Evolutionary conservation across 2,329 filamentous ascomycete genomes (phyloP).

Genomic region (Cercospora berteroae): DNA sequence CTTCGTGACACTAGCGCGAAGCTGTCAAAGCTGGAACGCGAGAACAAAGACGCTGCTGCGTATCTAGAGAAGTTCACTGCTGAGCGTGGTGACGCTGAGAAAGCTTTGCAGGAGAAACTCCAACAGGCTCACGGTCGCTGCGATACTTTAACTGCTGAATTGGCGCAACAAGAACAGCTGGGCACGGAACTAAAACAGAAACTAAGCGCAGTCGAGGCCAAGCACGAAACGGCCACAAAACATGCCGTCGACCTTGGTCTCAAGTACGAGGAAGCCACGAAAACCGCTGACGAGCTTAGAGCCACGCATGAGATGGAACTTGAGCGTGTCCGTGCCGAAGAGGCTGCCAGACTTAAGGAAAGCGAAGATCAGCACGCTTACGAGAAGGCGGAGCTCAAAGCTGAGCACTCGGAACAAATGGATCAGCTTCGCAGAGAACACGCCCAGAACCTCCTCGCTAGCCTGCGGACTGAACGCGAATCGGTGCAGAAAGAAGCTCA

Average conservation of each 20-base stretch:
- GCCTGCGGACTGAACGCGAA: neutral
- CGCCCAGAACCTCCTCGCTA: neutral
- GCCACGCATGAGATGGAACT: neutral
- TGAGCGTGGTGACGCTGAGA: slow-evolving; percentile 15
- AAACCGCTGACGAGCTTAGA: neutral
- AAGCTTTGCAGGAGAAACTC: slow-evolving; percentile 21
- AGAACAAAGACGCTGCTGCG: slow-evolving; percentile 23
- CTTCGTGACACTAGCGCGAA: slow-evolving; percentile 18
- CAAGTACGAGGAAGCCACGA: slow-evolving; percentile 1
- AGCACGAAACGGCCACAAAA: slow-evolving; percentile 10
- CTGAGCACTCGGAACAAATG: neutral
- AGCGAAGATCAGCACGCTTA: neutral
- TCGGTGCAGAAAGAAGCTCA: slow-evolving; percentile 2
- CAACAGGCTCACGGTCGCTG: slow-evolving; percentile 19
- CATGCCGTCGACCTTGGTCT: slow-evolving; percentile 9
- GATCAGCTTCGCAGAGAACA: neutral
- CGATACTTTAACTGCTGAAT: slow-evolving; percentile 16
- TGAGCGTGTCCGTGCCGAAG: neutral
- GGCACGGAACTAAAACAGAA: slow-evolving; percentile 20
- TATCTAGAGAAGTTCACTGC: slow-evolving; percentile 20
- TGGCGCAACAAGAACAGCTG: slow-evolving; percentile 13
- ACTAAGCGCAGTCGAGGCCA: slow-evolving; percentile 22
- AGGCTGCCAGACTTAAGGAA: slow-evolving; percentile 2
- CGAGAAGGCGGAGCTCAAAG: neutral
- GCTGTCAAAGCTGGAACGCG: slow-evolving; percentile 23